Conservation (phyloP, 805 yeast species). For the Kazachstania africana region DNA sequence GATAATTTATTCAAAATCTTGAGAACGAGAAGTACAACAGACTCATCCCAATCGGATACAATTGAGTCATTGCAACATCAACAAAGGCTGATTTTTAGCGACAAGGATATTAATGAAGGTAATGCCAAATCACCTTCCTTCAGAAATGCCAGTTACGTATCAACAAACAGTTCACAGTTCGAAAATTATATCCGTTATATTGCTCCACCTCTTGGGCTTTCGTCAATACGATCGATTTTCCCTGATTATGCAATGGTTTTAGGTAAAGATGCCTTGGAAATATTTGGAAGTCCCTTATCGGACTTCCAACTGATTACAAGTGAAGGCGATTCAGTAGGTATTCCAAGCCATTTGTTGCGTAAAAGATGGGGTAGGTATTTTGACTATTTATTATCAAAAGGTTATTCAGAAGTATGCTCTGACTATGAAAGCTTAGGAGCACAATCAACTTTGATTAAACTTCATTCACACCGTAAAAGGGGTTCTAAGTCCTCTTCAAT, state of each 20-base stretch:
- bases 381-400: conserved; percentile 47
- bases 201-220: conserved; percentile 56
- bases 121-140: conserved; percentile 1
- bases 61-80: conserved; percentile 3
- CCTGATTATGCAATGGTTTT: conserved; percentile 70
- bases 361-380: conserved; percentile 73
- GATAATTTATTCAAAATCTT: background rate
- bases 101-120: background rate
- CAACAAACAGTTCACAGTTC: conserved; percentile 28
- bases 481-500: conserved; percentile 3
- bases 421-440: conserved; percentile 10
- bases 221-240: conserved; percentile 47
- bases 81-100: background rate
- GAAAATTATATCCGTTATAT: conserved; percentile 65
- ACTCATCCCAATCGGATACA: background rate
- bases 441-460: conserved; percentile 1
- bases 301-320: conserved; percentile 63
- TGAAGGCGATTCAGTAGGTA: conserved; percentile 55
- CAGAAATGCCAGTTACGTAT: conserved; percentile 7
- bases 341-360: conserved; percentile 47
- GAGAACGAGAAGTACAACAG: too few species aligned
- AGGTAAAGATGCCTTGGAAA: conserved; percentile 62
- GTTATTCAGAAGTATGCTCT: conserved; percentile 44
- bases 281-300: conserved; percentile 49
- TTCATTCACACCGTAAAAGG: too few species aligned